A percentile compares a stretch with the other conserved stretches of the same genome.
phyloP scores from a whole-genome alignment of 2,329 filamentous ascomycete genomes.

The Acrodontium crateriforme region DNA sequence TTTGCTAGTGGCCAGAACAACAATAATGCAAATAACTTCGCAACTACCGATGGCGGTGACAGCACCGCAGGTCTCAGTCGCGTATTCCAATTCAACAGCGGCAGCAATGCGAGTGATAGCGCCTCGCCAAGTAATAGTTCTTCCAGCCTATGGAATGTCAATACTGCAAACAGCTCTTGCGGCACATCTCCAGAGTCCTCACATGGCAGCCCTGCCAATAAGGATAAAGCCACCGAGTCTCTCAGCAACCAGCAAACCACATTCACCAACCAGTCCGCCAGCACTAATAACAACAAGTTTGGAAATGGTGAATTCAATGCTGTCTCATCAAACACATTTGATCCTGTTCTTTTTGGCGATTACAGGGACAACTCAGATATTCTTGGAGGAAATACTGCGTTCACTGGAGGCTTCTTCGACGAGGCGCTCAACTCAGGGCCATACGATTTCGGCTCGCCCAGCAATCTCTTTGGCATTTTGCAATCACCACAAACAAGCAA shows the following conservation, averaged over 20 bases:
- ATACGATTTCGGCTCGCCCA: constrained; percentile 64
- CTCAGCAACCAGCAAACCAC: constrained; percentile 28
- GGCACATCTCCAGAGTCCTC: constrained; percentile 67
- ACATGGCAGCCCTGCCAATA: constrained; percentile 55
- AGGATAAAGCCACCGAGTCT: constrained; percentile 16
- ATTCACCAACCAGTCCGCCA: constrained; percentile 4
- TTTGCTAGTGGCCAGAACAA: constrained; percentile 12
- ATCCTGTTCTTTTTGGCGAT: constrained; percentile 80
- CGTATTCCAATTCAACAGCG: constrained; percentile 38
- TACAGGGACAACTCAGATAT: constrained; percentile 84
- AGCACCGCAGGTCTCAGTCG: constrained; percentile 31
- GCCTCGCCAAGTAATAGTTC: constrained; percentile 40
- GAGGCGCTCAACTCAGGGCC: constrained; percentile 28
- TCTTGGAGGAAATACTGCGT: constrained; percentile 49
- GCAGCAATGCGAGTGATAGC: constrained; percentile 30
- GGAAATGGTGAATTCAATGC: constrained; percentile 14
- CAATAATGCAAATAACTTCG: constrained; percentile 6
- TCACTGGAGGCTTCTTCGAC: constrained; percentile 66
- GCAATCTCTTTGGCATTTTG: constrained; percentile 47
- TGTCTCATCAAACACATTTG: constrained; percentile 54
- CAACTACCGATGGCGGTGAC: constrained; percentile 25
- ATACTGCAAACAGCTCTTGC: constrained; percentile 49
- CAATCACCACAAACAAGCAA: constrained; percentile 21
- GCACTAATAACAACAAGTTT: constrained; percentile 8
- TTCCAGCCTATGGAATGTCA: constrained; percentile 35